Conservation (phyloP, 1,284 basidiomycete genomes). For the Rhodotorula sp. region DNA sequence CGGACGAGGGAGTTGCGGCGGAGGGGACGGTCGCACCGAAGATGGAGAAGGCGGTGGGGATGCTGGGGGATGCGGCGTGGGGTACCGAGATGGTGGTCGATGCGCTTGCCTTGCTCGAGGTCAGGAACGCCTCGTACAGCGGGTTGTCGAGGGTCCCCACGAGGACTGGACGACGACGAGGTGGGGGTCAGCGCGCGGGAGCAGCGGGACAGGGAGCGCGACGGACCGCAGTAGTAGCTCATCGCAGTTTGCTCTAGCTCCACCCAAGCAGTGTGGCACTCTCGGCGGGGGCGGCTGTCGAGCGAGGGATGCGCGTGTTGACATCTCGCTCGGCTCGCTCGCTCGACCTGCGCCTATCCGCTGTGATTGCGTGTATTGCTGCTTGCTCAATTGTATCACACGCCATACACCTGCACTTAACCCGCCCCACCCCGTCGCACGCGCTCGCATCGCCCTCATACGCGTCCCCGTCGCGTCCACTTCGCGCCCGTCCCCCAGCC, state of each 20-base stretch:
- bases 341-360: background rate
- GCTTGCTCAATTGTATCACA: background rate
- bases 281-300: background rate
- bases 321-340: background rate
- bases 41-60: conserved; percentile 41
- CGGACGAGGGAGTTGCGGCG: background rate
- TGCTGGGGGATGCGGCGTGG: background rate
- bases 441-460: background rate
- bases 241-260: background rate
- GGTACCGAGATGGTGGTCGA: conserved; percentile 31
- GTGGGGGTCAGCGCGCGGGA: background rate
- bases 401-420: background rate
- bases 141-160: conserved; percentile 48
- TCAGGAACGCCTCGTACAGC: conserved; percentile 46
- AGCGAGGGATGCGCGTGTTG: background rate
- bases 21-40: conserved; percentile 27
- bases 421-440: background rate
- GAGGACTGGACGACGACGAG: conserved; percentile 33
- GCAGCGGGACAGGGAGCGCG: background rate
- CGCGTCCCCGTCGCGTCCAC: background rate
- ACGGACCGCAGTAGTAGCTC: conserved; percentile 38
- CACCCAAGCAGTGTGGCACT: background rate
- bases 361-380: no score
- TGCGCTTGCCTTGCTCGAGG: conserved; percentile 38
- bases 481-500: background rate